A percentile compares a stretch with the other conserved stretches of the same genome.
Conservation (phyloP, 352 stramenopile genomes). For the Halophytophthora polymorphica region DNA sequence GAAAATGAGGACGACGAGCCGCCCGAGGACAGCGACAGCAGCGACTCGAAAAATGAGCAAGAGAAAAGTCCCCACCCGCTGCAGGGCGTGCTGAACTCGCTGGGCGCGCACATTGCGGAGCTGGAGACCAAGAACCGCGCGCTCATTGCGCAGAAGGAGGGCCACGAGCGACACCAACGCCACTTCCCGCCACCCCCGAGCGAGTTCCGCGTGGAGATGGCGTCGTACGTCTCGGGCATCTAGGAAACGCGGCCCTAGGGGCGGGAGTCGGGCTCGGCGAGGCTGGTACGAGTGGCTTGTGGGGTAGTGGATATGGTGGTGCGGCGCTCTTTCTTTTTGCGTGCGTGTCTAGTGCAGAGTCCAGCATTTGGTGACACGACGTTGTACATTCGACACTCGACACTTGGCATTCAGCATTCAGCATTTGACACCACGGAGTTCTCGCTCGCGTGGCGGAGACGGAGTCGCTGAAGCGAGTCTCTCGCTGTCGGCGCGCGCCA, state of each 20-base stretch:
- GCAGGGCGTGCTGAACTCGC: slow-evolving; percentile 27
- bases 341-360: neutral
- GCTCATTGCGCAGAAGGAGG: slow-evolving; percentile 52
- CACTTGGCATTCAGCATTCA: no score
- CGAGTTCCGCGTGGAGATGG: slow-evolving; percentile 7
- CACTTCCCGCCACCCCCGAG: slow-evolving; percentile 13
- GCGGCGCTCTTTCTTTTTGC: neutral
- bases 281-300: no score
- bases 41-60: slow-evolving; percentile 21
- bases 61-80: slow-evolving; percentile 19
- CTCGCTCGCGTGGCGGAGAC: no score
- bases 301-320: neutral
- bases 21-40: slow-evolving; percentile 8
- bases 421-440: no score
- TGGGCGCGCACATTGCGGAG: slow-evolving; percentile 36
- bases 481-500: no score
- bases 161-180: slow-evolving; percentile 33
- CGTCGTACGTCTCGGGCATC: slow-evolving; percentile 4
- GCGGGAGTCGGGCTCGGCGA: no score
- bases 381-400: no score
- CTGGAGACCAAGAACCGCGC: slow-evolving; percentile 42
- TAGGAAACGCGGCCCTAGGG: no score
- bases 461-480: no score
- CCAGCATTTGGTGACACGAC: no score
- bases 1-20: slow-evolving; percentile 10